phyloP scores from a whole-genome alignment of 805 yeast genomes.

The Sugiyamaella qingdaonensis region DNA sequence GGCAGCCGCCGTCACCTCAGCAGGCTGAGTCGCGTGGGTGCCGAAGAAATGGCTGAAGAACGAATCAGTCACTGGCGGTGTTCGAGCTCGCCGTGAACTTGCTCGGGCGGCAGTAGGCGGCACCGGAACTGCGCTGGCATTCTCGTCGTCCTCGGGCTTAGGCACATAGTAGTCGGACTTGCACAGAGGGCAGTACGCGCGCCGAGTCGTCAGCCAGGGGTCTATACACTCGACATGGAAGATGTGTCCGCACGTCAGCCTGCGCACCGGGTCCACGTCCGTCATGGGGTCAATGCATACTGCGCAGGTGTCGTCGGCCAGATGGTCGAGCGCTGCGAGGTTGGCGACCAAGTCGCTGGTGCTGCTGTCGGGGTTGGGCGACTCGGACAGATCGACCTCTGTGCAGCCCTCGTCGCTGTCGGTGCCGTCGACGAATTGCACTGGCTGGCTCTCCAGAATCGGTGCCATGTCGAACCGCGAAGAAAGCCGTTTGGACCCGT shows the following conservation, averaged over 20 bases:
- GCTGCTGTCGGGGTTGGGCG: background rate
- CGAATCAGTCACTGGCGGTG: background rate
- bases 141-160: slow-evolving; percentile 9
- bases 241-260: slow-evolving; percentile 76
- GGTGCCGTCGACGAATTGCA: too few relatives aligned
- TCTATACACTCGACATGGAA: slow-evolving; percentile 76
- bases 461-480: background rate
- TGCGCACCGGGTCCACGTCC: slow-evolving; percentile 61
- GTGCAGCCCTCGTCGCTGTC: too few relatives aligned
- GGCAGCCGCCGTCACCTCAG: background rate
- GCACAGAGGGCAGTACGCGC: slow-evolving; percentile 83
- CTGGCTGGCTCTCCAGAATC: background rate
- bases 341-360: background rate
- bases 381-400: too few relatives aligned
- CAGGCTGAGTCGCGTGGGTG: background rate
- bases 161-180: slow-evolving; percentile 56
- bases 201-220: slow-evolving; percentile 72
- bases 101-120: background rate
- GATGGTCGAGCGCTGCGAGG: slow-evolving; percentile 22
- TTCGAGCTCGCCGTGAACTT: background rate
- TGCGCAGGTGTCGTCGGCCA: slow-evolving; percentile 57
- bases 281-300: slow-evolving; percentile 68
- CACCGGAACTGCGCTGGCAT: background rate
- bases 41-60: slow-evolving; percentile 1
- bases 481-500: background rate